Evolutionary conservation across 208 protist genomes (phyloP), one percentile per base, ranked within the genome.

Genomic region (Wallacemonas collosoma): DNA sequence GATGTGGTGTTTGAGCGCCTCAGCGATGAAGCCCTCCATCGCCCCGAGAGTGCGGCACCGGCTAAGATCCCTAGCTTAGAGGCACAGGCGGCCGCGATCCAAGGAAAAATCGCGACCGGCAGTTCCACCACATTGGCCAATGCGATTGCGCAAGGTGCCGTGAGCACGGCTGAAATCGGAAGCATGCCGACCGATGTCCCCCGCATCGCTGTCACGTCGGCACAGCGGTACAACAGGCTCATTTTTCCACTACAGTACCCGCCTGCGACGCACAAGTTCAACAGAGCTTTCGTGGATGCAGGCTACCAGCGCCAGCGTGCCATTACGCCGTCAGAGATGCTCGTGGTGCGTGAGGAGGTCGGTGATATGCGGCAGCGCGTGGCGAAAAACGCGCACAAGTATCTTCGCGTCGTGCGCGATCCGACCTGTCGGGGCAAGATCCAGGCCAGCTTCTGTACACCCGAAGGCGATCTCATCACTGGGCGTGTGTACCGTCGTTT

Each of bases 1-100:
- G 91, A 95, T 61, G 85, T 93, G 7, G 91, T 95, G 5, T 93
- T 93, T 73, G 91, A 95, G 72, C 91, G 91, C 0, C 66, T 95
- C 35, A 93, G 88, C 58, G 91, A 95, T 36, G 88, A 95, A 75
- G 91, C 87, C 1, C 76, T 95, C 44, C 88, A 93, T 73, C 85
- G 85, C 11, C 88, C 88, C 5, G 64, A 83, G 0, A 95, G 75
- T 0, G 90, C 85, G n/a, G 86, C 83, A 12, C 90, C 90, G 4
- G 61, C 77, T 14, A 89, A 91, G 73, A 70, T 88, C 26, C 60
- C 69, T 48, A 66, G 50, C 4, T 4, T 76, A 47, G 60, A 65
- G 45, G 47, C 56, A 4, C 45, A 50, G 47, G 38, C 64, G 8
- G 58, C 45, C 48, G 39, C 14, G 11, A 8, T 65, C 9, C 8